A percentile compares a stretch with the other conserved stretches of the same genome.
These are phyloP conservation scores for Psophocarpus tetragonolobus DNA, from an alignment of 306 rosid species.

Conservation along the genomic window DNA sequence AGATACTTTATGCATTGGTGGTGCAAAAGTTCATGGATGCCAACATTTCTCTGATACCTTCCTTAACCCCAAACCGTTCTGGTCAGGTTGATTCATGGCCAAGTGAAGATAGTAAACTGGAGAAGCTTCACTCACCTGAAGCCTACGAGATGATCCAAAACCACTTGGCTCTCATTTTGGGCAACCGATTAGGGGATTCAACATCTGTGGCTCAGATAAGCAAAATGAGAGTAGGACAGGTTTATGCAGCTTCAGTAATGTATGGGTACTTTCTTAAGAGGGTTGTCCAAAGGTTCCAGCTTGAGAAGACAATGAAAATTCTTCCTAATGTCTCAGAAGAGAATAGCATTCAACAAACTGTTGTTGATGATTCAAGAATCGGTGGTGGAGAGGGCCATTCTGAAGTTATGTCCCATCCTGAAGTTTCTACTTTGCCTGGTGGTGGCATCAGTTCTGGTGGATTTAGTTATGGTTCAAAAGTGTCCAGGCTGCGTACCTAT, in stretches of 20 bases:
- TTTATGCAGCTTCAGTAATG: slow-evolving; percentile 93
- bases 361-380: slow-evolving; percentile 40
- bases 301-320: slow-evolving; percentile 88
- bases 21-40: slow-evolving; percentile 95
- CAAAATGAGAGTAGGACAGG: slow-evolving; percentile 86
- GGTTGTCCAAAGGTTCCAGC: slow-evolving; percentile 90
- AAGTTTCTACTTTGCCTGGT: slow-evolving; percentile 57
- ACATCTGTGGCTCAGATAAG: slow-evolving; percentile 78
- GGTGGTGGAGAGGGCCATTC: slow-evolving; percentile 33
- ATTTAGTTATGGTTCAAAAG: slow-evolving; percentile 44
- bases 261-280: slow-evolving; percentile 93
- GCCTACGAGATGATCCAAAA: slow-evolving; percentile 87
- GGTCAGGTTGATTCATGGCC: slow-evolving; percentile 80
- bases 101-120: slow-evolving; percentile 63
- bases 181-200: slow-evolving; percentile 61
- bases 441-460: slow-evolving; percentile 51
- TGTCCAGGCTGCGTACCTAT: slow-evolving; percentile 66
- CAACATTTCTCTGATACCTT: slow-evolving; percentile 61
- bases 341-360: slow-evolving; percentile 36
- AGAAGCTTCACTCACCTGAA: slow-evolving; percentile 79
- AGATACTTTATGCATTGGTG: slow-evolving; percentile 78
- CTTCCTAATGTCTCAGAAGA: slow-evolving; percentile 58
- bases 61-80: slow-evolving; percentile 55
- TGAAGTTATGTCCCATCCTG: slow-evolving; percentile 58
- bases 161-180: slow-evolving; percentile 77